A percentile compares a stretch with the other conserved stretches of the same genome.
Evolutionary conservation across 1,284 basidiomycete genomes (phyloP).

Genomic region (Naganishia albida): DNA sequence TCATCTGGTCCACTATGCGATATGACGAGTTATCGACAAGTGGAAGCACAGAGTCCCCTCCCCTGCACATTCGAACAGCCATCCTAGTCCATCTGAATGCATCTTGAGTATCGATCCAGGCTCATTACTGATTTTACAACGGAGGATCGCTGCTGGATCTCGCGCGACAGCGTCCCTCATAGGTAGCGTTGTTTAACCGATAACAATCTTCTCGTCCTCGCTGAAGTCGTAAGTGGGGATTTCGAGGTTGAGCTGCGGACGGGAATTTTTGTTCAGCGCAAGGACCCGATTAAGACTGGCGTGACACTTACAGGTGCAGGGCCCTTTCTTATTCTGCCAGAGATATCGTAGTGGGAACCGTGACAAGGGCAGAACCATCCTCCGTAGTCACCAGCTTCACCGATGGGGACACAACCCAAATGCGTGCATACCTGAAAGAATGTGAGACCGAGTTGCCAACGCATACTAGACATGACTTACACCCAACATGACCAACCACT

Average conservation of each 20-base stretch:
- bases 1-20: no score
- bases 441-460: background rate
- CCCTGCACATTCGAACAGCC: no score
- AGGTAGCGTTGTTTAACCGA: conserved; percentile 66
- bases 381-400: conserved; percentile 95
- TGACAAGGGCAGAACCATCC: conserved; percentile 99
- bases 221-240: conserved; percentile 84
- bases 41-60: no score
- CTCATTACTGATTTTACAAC: conserved; percentile 30
- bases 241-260: conserved; percentile 81
- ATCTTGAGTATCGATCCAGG: conserved; percentile 24
- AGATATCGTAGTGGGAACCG: conserved; percentile 86
- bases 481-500: conserved; percentile 97
- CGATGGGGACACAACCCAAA: conserved; percentile 94
- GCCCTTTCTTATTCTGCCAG: conserved; percentile 91
- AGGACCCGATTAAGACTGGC: conserved; percentile 10
- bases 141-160: conserved; percentile 17
- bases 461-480: conserved; percentile 43
- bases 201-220: conserved; percentile 80
- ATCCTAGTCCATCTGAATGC: conserved; percentile 18
- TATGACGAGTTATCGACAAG: no score
- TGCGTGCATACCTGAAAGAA: conserved; percentile 75
- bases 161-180: conserved; percentile 1
- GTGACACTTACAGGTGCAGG: conserved; percentile 75
- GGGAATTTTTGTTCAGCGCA: conserved; percentile 26